Evolutionary conservation across 345 rosid species (phyloP).

Genomic region (Salix purpurea): DNA sequence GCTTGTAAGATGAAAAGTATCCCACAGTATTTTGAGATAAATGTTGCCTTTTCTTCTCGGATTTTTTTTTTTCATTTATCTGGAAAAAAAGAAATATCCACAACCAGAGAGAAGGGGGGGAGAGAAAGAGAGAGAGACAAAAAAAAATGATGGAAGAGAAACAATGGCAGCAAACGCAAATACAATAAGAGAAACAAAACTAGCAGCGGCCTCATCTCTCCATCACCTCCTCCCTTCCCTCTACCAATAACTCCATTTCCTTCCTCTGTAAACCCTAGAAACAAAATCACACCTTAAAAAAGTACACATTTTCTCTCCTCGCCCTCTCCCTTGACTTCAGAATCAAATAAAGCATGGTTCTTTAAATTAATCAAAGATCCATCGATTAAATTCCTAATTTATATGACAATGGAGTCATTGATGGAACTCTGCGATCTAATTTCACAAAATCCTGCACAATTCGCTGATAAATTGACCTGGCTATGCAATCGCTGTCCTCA

Average conservation of each 20-base stretch:
- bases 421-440: slow-evolving; percentile 80
- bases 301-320: not conserved
- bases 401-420: slow-evolving; percentile 66
- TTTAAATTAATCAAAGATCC: not conserved
- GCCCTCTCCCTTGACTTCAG: not conserved
- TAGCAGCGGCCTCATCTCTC: not conserved
- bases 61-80: too few relatives aligned
- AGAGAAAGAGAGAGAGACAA: not conserved
- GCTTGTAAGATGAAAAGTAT: too few relatives aligned
- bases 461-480: slow-evolving; percentile 78
- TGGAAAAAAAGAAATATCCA: not conserved
- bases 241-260: not conserved
- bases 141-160: not conserved
- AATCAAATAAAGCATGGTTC: not conserved
- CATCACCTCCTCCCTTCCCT: not conserved
- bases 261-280: slow-evolving; percentile 15
- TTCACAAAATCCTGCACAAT: slow-evolving; percentile 67
- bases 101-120: not conserved
- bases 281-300: not conserved
- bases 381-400: not conserved
- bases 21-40: too few relatives aligned
- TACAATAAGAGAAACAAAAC: not conserved
- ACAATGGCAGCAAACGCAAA: slow-evolving; percentile 6
- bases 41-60: too few relatives aligned
- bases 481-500: slow-evolving; percentile 90